Base-by-base conservation (phyloP, 176 grass and related monocot genomes). In the Hordeum vulgare region DNA sequence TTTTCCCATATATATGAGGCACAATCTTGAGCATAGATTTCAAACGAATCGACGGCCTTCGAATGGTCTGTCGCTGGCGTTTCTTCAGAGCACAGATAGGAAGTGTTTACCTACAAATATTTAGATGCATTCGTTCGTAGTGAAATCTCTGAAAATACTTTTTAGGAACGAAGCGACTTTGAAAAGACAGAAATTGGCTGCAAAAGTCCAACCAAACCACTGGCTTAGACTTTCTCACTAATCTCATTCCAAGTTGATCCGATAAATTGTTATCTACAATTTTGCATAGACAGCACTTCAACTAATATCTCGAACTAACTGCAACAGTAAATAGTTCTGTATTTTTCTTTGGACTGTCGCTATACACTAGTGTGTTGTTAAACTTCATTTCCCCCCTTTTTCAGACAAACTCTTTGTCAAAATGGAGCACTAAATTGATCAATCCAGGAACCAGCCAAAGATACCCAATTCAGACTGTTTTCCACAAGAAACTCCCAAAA, bases 401-500 rank as follows among this genome's bases (percentile, higher is more conserved):
- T 29, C 3, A 11, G 23, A 15, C 47, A 26, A 33, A 11, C 28
- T 67, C 28, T 28, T 77, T 39, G 42, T 90, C 75, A 87, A 84
- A 94, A 72, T 21, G 79, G 70, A 47, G 40, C 51, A 37, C 71
- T 86, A 15, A 90, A 27, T 27, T 83, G 81, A 11, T 75, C 83
- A 49, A 90, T 64, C 81, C 90, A 84, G 39, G 89, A 95, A 83
- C 89, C 87, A 83, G 89, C 87, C 36, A 84, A 86, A 71, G 92
- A 94, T 87, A 86, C 92, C 74, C 58, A 88, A 49, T 76, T 84
- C 24, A 95, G 61, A 42, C 69, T 85, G 9, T 85, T 90, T 17
- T 76, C 68, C 18, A 94, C 44, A 45, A 94, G 83, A 33, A 92
- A 69, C 89, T 91, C 93, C 96, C 96, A 98, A 71, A 98, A 89